Percentiles rank a stretch among this genome's conserved stretches.
phyloP scores from a whole-genome alignment of 1,284 basidiomycete species.

The Irpex sp. region DNA sequence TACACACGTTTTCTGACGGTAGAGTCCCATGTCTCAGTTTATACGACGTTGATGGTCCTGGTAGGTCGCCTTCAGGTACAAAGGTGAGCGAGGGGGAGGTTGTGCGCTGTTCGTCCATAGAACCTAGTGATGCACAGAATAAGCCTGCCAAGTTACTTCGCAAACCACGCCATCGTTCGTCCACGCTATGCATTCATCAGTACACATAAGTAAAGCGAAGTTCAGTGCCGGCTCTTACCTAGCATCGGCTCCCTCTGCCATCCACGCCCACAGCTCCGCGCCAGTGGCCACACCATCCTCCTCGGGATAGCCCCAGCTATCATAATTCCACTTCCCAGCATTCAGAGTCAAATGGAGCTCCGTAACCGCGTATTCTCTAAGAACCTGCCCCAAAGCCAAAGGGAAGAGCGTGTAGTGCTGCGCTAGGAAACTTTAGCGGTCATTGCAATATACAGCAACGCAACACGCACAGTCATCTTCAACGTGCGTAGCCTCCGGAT shows the following conservation, averaged over 20 bases:
- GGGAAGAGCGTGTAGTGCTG: slow-evolving; percentile 88
- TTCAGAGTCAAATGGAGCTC: slow-evolving; percentile 88
- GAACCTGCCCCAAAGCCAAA: slow-evolving; percentile 80
- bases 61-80: slow-evolving; percentile 54
- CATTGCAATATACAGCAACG: neutral
- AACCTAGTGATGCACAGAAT: slow-evolving; percentile 91
- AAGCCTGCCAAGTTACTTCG: slow-evolving; percentile 89
- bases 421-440: slow-evolving; percentile 33
- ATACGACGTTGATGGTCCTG: slow-evolving; percentile 47
- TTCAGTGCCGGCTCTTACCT: slow-evolving; percentile 38
- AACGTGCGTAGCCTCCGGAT: slow-evolving; percentile 42
- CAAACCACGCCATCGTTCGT: slow-evolving; percentile 80
- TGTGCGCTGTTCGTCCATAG: slow-evolving; percentile 67
- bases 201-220: neutral
- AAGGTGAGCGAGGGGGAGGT: slow-evolving; percentile 62
- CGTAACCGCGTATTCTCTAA: slow-evolving; percentile 79
- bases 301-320: slow-evolving; percentile 79
- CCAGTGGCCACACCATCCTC: slow-evolving; percentile 78
- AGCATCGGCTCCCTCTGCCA: slow-evolving; percentile 53
- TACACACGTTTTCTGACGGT: slow-evolving; percentile 87
- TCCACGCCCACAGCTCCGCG: slow-evolving; percentile 89
- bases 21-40: slow-evolving; percentile 73
- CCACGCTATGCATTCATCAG: slow-evolving; percentile 41
- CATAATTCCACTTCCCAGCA: slow-evolving; percentile 89
- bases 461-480: slow-evolving; percentile 51